phyloP scores from a whole-genome alignment of 2,329 filamentous ascomycete species.

The Pseudocercospora fijiensis region DNA sequence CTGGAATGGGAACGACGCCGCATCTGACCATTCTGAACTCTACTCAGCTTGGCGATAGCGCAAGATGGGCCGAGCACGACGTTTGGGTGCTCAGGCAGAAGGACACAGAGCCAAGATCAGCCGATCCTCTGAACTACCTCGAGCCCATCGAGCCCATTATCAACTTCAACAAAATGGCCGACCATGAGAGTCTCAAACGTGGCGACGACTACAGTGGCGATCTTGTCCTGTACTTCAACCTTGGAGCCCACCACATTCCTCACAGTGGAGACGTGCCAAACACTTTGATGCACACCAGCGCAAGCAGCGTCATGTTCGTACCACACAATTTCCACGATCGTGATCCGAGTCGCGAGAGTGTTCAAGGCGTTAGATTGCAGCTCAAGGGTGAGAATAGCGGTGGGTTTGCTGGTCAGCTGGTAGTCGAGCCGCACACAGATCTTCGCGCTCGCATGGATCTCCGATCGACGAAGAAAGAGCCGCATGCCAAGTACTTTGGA shows the following conservation, averaged over 20 bases:
- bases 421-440: background rate
- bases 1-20: conserved; percentile 39
- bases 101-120: conserved; percentile 52
- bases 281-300: conserved; percentile 36
- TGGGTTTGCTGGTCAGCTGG: conserved; percentile 27
- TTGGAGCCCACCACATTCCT: conserved; percentile 54
- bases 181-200: conserved; percentile 48
- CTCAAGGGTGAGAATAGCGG: conserved; percentile 30
- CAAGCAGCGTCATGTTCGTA: conserved; percentile 36
- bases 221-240: conserved; percentile 52
- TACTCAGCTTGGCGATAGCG: conserved; percentile 48
- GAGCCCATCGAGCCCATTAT: conserved; percentile 50
- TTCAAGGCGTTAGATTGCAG: conserved; percentile 35
- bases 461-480: conserved; percentile 13
- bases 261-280: conserved; percentile 35
- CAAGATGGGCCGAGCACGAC: conserved; percentile 53
- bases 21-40: conserved; percentile 54
- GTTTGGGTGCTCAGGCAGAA: conserved; percentile 54
- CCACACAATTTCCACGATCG: conserved; percentile 37
- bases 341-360: conserved; percentile 32
- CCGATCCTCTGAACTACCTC: conserved; percentile 50
- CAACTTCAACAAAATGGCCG: conserved; percentile 53
- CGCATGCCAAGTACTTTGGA: conserved; percentile 33
- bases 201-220: conserved; percentile 36
- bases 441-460: background rate